Evolutionary conservation across 371 early-diverging fungal genomes (phyloP).

Genomic region (Rhizopus microsporus): DNA sequence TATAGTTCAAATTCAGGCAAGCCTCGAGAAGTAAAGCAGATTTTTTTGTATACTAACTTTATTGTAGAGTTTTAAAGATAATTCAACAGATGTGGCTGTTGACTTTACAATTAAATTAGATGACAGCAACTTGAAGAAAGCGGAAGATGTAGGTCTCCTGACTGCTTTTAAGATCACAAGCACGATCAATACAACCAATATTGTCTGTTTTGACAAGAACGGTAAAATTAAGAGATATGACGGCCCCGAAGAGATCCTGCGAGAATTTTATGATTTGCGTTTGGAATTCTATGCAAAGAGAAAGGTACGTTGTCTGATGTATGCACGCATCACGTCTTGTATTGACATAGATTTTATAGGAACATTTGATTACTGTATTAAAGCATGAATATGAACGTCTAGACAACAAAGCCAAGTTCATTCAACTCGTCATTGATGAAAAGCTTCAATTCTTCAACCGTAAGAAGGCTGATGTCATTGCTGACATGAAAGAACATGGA

Average conservation of each 20-base stretch:
- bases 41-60: neutral
- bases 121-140: conserved; percentile 67
- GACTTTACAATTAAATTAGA: conserved; percentile 84
- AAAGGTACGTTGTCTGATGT: conserved; percentile 63
- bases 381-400: conserved; percentile 76
- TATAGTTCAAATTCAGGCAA: neutral
- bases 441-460: conserved; percentile 87
- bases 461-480: conserved; percentile 78
- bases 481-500: conserved; percentile 75
- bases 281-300: conserved; percentile 87
- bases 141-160: conserved; percentile 76
- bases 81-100: conserved; percentile 82
- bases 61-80: conserved; percentile 71
- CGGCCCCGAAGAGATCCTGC: conserved; percentile 81
- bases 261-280: conserved; percentile 93
- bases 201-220: conserved; percentile 97
- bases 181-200: conserved; percentile 81
- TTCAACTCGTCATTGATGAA: conserved; percentile 88
- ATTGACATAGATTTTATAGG: conserved; percentile 10
- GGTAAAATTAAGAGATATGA: conserved; percentile 90
- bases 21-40: too few relatives aligned
- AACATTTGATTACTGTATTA: conserved; percentile 73
- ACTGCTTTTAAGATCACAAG: conserved; percentile 84
- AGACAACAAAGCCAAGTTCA: conserved; percentile 94
- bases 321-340: neutral